Percentiles rank a stretch among this genome's conserved stretches.
Evolutionary conservation across 805 yeast species (phyloP).

Genomic region (Vanderwaltozyma tropicalis): DNA sequence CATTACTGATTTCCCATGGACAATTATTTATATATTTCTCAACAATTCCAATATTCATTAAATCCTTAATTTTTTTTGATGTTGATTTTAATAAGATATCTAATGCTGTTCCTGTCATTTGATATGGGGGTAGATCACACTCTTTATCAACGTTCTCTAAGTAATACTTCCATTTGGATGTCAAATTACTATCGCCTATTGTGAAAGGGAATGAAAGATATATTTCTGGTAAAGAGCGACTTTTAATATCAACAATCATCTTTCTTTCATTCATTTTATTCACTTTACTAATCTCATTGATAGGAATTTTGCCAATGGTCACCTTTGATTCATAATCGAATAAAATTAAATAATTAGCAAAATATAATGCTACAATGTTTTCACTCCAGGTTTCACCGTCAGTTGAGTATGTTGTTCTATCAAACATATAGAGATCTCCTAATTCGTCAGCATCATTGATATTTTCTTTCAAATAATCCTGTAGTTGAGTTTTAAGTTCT

Average conservation of each 20-base stretch:
- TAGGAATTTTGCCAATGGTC: conserved; percentile 34
- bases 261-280: conserved; percentile 18
- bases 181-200: conserved; percentile 22
- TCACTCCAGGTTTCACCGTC: conserved; percentile 36
- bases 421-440: conserved; percentile 30
- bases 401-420: conserved; percentile 32
- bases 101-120: conserved; percentile 46
- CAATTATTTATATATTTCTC: neutral
- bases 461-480: neutral
- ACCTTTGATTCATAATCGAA: conserved; percentile 13
- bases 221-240: conserved; percentile 35
- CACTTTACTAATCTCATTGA: conserved; percentile 29
- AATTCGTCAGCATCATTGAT: conserved; percentile 1
- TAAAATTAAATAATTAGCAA: conserved; percentile 11
- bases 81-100: conserved; percentile 25
- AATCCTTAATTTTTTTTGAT: conserved; percentile 1
- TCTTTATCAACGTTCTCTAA: conserved; percentile 7
- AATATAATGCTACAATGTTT: conserved; percentile 9
- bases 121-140: conserved; percentile 23
- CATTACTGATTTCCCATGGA: conserved; percentile 13
- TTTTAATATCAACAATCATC: conserved; percentile 31
- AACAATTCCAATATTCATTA: neutral
- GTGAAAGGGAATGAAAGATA: conserved; percentile 21
- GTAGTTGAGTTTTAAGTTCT: neutral
- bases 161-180: conserved; percentile 35